phyloP scores from a whole-genome alignment of 768 basidiomycete species.

The Russula griseocarnosa region DNA sequence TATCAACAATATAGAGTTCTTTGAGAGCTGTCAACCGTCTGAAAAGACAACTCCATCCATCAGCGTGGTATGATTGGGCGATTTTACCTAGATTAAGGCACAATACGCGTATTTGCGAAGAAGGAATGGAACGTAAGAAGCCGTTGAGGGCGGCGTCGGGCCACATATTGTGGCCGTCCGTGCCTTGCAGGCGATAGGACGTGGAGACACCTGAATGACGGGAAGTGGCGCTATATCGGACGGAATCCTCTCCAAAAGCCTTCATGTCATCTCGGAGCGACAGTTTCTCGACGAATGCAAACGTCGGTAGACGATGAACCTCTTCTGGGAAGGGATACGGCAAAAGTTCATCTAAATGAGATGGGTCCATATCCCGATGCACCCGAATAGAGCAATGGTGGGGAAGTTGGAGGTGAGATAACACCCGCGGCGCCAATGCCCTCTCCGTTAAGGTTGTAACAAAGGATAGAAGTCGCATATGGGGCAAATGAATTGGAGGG shows the following conservation, averaged over 20 bases:
- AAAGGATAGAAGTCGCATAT: slow-evolving; percentile 25
- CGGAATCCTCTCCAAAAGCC: slow-evolving; percentile 19
- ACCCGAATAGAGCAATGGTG: slow-evolving; percentile 22
- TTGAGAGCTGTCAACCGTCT: slow-evolving; percentile 15
- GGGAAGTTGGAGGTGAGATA: slow-evolving; percentile 23
- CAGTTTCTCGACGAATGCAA: slow-evolving; percentile 20
- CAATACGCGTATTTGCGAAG: slow-evolving; percentile 19
- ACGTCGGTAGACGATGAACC: slow-evolving; percentile 11
- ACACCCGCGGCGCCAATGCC: slow-evolving; percentile 19
- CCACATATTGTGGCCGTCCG: slow-evolving; percentile 16
- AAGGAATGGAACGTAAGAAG: slow-evolving; percentile 23
- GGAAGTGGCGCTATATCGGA: slow-evolving; percentile 26
- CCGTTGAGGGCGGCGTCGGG: slow-evolving; percentile 22
- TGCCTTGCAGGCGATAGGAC: slow-evolving; percentile 23
- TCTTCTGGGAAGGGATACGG: slow-evolving; percentile 24
- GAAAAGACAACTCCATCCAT: slow-evolving; percentile 23
- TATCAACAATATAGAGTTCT: slow-evolving; percentile 19
- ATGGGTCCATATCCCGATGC: slow-evolving; percentile 28
- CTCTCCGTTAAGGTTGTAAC: slow-evolving; percentile 21
- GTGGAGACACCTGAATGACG: slow-evolving; percentile 25
- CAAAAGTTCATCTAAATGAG: slow-evolving; percentile 21
- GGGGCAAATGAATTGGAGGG: slow-evolving; percentile 16
- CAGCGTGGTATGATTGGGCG: slow-evolving; percentile 14
- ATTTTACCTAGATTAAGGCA: slow-evolving; percentile 19
- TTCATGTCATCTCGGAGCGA: slow-evolving; percentile 23